A percentile compares a stretch with the other conserved stretches of the same genome.
These are phyloP conservation scores for Leccinum incarnatum DNA, from an alignment of 768 basidiomycete genomes.

Conservation along the genomic window DNA sequence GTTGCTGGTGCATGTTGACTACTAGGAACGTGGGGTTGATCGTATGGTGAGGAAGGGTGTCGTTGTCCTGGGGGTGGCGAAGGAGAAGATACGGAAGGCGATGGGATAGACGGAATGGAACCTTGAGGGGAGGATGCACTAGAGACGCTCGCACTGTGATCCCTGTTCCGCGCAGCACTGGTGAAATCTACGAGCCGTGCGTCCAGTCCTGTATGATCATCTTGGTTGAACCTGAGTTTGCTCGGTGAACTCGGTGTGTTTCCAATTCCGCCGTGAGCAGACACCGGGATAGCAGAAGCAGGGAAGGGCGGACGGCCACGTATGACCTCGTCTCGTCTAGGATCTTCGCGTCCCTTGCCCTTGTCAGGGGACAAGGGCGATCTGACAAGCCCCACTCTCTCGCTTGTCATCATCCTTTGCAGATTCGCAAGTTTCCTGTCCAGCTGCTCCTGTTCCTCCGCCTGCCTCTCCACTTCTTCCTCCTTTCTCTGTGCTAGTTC, in stretches of 20 bases:
- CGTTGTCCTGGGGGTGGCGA: conserved; percentile 33
- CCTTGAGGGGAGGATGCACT: conserved; percentile 71
- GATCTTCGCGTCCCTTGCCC: conserved; percentile 32
- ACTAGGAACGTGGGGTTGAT: background rate
- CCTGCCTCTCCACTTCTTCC: conserved; percentile 65
- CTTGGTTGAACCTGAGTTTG: conserved; percentile 10
- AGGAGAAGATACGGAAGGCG: conserved; percentile 59
- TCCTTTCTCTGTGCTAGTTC: conserved; percentile 51
- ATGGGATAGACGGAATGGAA: conserved; percentile 81
- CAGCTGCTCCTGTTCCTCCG: conserved; percentile 66
- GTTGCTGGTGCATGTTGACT: conserved; percentile 9
- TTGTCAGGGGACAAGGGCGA: conserved; percentile 36
- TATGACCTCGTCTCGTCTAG: conserved; percentile 26
- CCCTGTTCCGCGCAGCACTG: conserved; percentile 40
- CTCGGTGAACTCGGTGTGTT: conserved; percentile 32
- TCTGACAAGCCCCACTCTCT: conserved; percentile 65
- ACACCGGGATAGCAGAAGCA: conserved; percentile 8
- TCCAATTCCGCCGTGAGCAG: background rate
- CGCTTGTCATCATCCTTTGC: conserved; percentile 70
- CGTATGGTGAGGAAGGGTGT: conserved; percentile 23
- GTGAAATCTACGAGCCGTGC: conserved; percentile 37
- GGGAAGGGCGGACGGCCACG: conserved; percentile 42
- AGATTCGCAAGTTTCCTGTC: conserved; percentile 67
- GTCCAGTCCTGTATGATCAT: conserved; percentile 26
- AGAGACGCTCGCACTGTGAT: conserved; percentile 70